Conservation (phyloP, 208 protist genomes). For the Acanthamoeba triangularis region DNA sequence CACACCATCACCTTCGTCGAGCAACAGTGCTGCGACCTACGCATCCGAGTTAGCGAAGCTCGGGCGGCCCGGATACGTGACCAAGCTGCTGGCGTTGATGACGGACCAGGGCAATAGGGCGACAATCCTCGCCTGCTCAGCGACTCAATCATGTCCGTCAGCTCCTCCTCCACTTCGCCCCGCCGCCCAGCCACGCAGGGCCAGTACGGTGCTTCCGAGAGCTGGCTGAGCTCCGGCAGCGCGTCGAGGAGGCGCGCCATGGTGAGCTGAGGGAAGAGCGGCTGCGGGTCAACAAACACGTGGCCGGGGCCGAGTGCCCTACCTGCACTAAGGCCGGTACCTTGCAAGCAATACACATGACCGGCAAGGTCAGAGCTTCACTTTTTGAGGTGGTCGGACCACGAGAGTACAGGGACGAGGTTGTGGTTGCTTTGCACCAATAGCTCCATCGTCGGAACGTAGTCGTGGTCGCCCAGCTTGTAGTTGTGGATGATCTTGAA, state of each 20-base stretch:
- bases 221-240: not conserved
- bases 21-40: no score
- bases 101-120: not conserved
- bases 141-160: not conserved
- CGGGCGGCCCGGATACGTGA: not conserved
- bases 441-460: not conserved
- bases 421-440: not conserved
- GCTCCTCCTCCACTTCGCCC: no score
- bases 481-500: conserved; percentile 11
- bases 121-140: not conserved
- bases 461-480: conserved; percentile 70
- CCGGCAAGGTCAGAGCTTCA: not conserved
- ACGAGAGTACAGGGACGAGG: not conserved
- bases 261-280: no score
- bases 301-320: no score
- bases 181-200: no score
- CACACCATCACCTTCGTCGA: no score
- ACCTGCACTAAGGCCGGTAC: not conserved
- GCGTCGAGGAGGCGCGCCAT: no score
- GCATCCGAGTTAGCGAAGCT: no score
- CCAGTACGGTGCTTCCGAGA: no score
- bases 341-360: not conserved
- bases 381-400: not conserved
- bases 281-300: no score
- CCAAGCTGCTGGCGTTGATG: not conserved